These are phyloP conservation scores for Geranium brycei DNA, from an alignment of 345 rosid genomes.

Conservation along the genomic window DNA sequence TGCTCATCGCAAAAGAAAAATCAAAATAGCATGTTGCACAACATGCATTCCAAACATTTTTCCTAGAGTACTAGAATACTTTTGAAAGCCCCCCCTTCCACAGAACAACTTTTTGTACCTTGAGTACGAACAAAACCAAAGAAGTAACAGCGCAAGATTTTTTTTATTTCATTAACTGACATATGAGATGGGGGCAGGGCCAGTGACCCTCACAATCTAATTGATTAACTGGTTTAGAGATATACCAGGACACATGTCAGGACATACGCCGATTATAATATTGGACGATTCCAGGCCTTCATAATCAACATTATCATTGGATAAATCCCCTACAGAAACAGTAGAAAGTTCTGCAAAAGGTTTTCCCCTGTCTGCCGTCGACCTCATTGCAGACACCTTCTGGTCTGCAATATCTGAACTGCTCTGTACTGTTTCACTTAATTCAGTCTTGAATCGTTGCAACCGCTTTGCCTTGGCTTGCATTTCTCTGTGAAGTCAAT, in stretches of 20 bases:
- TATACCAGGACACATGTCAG: constrained; percentile 93
- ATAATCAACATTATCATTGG: constrained; percentile 29
- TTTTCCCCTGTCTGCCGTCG: constrained; percentile 23
- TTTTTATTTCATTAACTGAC: background rate
- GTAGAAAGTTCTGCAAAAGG: constrained; percentile 11
- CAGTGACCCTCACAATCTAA: constrained; percentile 8
- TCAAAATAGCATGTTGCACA: background rate
- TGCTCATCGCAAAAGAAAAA: background rate
- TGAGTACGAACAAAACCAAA: background rate
- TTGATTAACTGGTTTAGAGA: constrained; percentile 10
- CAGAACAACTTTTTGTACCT: background rate
- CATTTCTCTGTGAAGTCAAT: constrained; percentile 42
- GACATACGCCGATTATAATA: constrained; percentile 63
- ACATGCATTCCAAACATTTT: background rate
- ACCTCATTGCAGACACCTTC: constrained; percentile 22
- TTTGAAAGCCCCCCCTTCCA: background rate
- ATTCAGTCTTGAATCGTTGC: constrained; percentile 67
- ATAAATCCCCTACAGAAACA: constrained; percentile 27
- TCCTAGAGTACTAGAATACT: background rate
- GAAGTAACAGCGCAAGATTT: background rate
- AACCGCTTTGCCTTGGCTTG: constrained; percentile 79
- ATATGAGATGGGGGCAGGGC: background rate
- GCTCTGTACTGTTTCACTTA: constrained; percentile 30
- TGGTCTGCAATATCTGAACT: constrained; percentile 26
- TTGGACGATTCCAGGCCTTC: constrained; percentile 40